Evolutionary conservation across 331 rosid species (phyloP).

Genomic region (Spiraea crenata): DNA sequence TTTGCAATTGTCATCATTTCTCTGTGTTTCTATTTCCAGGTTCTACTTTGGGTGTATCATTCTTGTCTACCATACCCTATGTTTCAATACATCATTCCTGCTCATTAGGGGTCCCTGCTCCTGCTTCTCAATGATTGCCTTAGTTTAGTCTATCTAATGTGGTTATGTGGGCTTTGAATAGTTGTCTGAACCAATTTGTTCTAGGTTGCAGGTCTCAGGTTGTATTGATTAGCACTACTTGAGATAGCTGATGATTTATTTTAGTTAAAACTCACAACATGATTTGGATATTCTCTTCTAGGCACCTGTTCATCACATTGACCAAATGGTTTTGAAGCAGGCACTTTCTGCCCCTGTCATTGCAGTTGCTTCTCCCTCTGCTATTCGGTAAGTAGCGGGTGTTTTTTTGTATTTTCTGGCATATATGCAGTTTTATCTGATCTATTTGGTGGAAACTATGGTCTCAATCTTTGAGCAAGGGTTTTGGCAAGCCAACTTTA

Average conservation of each 20-base stretch:
- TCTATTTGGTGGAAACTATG: not conserved
- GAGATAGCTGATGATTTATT: constrained; percentile 1
- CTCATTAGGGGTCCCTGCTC: not conserved
- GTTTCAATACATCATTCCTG: not conserved
- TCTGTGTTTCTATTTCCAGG: not conserved
- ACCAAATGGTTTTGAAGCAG: constrained; percentile 53
- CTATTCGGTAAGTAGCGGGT: constrained; percentile 56
- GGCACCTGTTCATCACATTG: constrained; percentile 79
- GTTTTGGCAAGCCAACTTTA: not conserved
- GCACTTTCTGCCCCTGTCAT: constrained; percentile 81
- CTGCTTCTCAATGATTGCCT: not conserved
- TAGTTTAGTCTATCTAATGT: constrained; percentile 2
- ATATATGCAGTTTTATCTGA: not conserved
- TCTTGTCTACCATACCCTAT: not conserved
- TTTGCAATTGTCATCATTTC: not conserved
- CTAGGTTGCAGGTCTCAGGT: not conserved
- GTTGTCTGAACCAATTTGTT: constrained; percentile 11
- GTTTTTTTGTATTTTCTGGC: not conserved
- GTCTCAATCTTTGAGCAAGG: not conserved
- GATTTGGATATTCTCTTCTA: constrained; percentile 35
- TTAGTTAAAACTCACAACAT: not conserved
- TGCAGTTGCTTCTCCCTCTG: constrained; percentile 95
- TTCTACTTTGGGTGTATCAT: not conserved
- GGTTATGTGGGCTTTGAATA: constrained; percentile 11
- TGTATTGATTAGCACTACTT: not conserved